Evolutionary conservation across 208 protist genomes (phyloP), one percentile per base, ranked within the genome.

Genomic region (Phytomonas sp.): DNA sequence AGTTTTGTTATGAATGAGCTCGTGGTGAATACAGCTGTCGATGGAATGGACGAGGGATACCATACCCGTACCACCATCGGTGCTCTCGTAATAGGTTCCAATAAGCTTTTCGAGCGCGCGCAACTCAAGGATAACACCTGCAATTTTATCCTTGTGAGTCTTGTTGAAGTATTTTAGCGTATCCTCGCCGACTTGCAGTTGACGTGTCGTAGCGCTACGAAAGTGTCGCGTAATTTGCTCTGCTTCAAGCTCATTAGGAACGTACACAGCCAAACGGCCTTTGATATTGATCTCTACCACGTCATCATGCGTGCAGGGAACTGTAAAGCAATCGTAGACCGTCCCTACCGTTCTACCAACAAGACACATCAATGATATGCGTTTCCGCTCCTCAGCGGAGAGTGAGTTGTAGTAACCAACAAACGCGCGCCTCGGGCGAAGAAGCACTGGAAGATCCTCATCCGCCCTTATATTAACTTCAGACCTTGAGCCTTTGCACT

Each of bases 1-100:
- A 4, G 93, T 97, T 68, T 96, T 93, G 79, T 94, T 96, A 76
- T 96, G 93, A 62, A 95, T 91, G n/a, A 97, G 82, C 78, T 96
- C 88, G 71, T 96, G 93, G 67, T 97, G 93, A 71, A 97, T 95
- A 72, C 89, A 95, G 78, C 89, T 96, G 72, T 96, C 89, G 29
- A 79, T 78, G 67, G 77, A 71, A 74, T 96, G 88, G 56, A 95
- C 88, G n/a, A 97, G 87, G 17, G 89, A 92, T 66, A 96, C 91
- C 91, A 97, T 95, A 40, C 92, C 92, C 17, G 88, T 95, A 33
- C 92, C 92, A 62, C 86, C 92, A 71, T 90, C 88, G 4, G 88
- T 92, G 75, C 82, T 93, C 68, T 97, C 92, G 76, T 97, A 97
- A 77, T 95, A 97, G 29, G 92, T 97, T 29, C 88, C 85, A 62